Evolutionary conservation across 2,329 filamentous ascomycete genomes (phyloP).

Genomic region (Diaporthe citri): DNA sequence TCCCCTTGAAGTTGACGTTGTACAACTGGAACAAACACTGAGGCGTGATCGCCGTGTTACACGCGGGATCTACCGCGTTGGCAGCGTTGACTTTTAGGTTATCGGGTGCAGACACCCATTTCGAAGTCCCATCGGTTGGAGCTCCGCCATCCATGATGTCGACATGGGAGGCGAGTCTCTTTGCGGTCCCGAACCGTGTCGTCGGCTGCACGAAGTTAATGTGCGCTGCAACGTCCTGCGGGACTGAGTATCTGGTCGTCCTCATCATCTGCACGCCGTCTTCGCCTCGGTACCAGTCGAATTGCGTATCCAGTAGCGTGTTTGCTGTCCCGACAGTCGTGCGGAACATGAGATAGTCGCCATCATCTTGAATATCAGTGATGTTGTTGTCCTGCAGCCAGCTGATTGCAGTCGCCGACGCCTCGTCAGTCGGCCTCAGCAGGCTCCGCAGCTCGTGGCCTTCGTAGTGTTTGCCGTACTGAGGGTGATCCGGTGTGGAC

Average conservation of each 20-base stretch:
- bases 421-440: conserved; percentile 21
- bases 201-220: conserved; percentile 61
- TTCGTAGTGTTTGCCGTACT: conserved; percentile 30
- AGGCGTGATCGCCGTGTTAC: conserved; percentile 56
- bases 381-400: conserved; percentile 32
- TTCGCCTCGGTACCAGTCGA: conserved; percentile 26
- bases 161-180: conserved; percentile 31
- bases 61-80: conserved; percentile 30
- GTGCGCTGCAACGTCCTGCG: conserved; percentile 51
- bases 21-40: conserved; percentile 62
- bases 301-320: conserved; percentile 21
- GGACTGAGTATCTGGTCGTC: conserved; percentile 47
- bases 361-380: conserved; percentile 25
- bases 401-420: conserved; percentile 8
- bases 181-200: conserved; percentile 57
- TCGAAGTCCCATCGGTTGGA: conserved; percentile 27
- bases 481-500: conserved; percentile 16
- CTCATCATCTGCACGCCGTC: conserved; percentile 52
- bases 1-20: conserved; percentile 60
- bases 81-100: conserved; percentile 5
- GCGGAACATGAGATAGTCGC: conserved; percentile 31
- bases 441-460: conserved; percentile 33
- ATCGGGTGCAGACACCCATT: conserved; percentile 43
- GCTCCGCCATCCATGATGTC: conserved; percentile 17
- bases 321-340: conserved; percentile 23